These are phyloP conservation scores for Trichoderma sp. DNA, from an alignment of 2,329 filamentous ascomycete genomes.

Conservation along the genomic window DNA sequence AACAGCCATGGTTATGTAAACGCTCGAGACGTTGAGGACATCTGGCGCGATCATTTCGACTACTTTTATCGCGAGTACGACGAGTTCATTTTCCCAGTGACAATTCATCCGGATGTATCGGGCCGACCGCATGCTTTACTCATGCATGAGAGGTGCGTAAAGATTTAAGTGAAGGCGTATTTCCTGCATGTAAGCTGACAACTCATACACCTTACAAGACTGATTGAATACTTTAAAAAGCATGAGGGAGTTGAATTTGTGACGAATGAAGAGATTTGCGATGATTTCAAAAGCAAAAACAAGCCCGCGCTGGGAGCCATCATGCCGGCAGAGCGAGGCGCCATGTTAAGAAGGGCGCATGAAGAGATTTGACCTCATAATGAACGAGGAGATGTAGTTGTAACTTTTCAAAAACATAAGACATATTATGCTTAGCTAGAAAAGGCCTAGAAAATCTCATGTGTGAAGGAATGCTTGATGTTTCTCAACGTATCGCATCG, in stretches of 20 bases:
- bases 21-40: conserved; percentile 1
- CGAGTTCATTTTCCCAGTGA: neutral
- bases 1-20: conserved; percentile 9
- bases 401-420: no score
- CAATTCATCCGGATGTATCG: neutral
- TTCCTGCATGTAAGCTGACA: neutral
- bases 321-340: conserved; percentile 1
- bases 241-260: conserved; percentile 2
- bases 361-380: neutral
- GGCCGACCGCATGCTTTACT: conserved; percentile 6
- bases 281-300: neutral
- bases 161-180: no score
- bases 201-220: neutral
- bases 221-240: conserved; percentile 5
- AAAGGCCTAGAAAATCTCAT: no score
- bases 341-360: neutral
- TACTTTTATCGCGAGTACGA: conserved; percentile 8
- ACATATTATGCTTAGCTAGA: no score
- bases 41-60: conserved; percentile 12
- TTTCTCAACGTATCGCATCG: neutral
- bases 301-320: neutral
- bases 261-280: neutral
- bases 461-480: neutral
- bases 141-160: conserved; percentile 13
- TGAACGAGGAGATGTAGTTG: neutral